Evolutionary conservation across 805 yeast species (phyloP).

Genomic region (Lipomyces starkeyi): DNA sequence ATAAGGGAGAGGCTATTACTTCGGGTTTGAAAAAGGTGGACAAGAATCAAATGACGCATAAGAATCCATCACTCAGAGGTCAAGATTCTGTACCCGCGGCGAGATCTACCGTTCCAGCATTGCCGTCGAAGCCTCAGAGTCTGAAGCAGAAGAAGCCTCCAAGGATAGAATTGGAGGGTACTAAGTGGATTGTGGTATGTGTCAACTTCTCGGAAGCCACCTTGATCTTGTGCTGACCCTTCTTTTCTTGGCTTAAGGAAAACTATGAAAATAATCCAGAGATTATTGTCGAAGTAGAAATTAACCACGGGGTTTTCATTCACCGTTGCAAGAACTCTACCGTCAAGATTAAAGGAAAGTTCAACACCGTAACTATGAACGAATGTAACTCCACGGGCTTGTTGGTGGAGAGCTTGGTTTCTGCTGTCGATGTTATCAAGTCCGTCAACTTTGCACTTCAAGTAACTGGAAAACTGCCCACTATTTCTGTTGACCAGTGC

Average conservation of each 20-base stretch:
- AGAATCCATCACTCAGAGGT: slow-evolving; percentile 80
- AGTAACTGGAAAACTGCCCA: slow-evolving; percentile 79
- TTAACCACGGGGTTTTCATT: slow-evolving; percentile 87
- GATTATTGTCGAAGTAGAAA: slow-evolving; percentile 76
- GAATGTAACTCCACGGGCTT: slow-evolving; percentile 75
- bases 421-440: slow-evolving; percentile 88
- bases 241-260: slow-evolving; percentile 48
- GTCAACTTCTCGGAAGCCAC: neutral
- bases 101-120: slow-evolving; percentile 47
- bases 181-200: slow-evolving; percentile 74
- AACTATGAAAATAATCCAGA: slow-evolving; percentile 70
- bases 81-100: slow-evolving; percentile 54
- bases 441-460: slow-evolving; percentile 82
- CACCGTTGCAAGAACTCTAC: slow-evolving; percentile 78
- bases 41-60: slow-evolving; percentile 91
- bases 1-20: slow-evolving; percentile 83
- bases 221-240: neutral
- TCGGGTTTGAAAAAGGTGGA: slow-evolving; percentile 89
- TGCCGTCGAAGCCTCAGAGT: slow-evolving; percentile 83
- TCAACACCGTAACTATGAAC: slow-evolving; percentile 82
- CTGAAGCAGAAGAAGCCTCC: slow-evolving; percentile 60
- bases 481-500: slow-evolving; percentile 84
- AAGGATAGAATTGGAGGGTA: slow-evolving; percentile 75
- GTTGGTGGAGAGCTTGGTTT: slow-evolving; percentile 80
- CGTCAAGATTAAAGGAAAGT: slow-evolving; percentile 86